Percentiles rank a stretch among this genome's conserved stretches.
These are phyloP conservation scores for Dendrobium chrysotoxum DNA, from an alignment of 106 monocot genomes.

Conservation along the genomic window DNA sequence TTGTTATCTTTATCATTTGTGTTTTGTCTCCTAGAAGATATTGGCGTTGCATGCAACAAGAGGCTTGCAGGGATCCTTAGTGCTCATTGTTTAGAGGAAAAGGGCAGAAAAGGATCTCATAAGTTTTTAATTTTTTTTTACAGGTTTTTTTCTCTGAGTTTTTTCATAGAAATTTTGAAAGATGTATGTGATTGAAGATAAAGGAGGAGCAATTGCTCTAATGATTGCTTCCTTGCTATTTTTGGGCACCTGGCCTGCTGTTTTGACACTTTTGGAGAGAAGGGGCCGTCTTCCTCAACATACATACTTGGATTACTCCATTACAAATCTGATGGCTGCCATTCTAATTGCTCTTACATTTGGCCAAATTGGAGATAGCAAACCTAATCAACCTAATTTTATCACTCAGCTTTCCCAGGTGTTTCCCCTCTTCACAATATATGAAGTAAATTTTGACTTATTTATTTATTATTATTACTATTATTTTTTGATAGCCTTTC, in stretches of 20 bases:
- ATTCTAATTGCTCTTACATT: slow-evolving; percentile 74
- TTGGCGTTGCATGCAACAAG: no score
- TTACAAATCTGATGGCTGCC: slow-evolving; percentile 83
- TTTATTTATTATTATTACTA: not conserved
- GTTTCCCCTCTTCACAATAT: not conserved
- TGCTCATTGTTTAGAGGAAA: no score
- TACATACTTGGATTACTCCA: slow-evolving; percentile 84
- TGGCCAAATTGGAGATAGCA: slow-evolving; percentile 77
- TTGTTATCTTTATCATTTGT: no score
- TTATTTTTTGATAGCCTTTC: not conserved
- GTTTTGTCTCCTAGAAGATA: no score
- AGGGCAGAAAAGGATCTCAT: no score
- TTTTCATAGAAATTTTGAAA: slow-evolving; percentile 5
- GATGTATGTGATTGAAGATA: slow-evolving; percentile 84
- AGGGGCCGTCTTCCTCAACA: slow-evolving; percentile 95
- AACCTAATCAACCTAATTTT: slow-evolving; percentile 69
- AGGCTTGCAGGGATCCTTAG: no score
- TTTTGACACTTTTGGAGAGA: slow-evolving; percentile 73
- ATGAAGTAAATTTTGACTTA: not conserved
- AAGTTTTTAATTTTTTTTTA: not conserved
- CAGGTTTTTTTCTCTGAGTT: not conserved
- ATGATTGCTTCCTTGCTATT: slow-evolving; percentile 78
- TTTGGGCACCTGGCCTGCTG: slow-evolving; percentile 89
- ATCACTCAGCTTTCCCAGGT: slow-evolving; percentile 84
- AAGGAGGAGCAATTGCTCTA: slow-evolving; percentile 81